phyloP scores from a whole-genome alignment of 2,329 filamentous ascomycete species.

The Verticillium longisporum region DNA sequence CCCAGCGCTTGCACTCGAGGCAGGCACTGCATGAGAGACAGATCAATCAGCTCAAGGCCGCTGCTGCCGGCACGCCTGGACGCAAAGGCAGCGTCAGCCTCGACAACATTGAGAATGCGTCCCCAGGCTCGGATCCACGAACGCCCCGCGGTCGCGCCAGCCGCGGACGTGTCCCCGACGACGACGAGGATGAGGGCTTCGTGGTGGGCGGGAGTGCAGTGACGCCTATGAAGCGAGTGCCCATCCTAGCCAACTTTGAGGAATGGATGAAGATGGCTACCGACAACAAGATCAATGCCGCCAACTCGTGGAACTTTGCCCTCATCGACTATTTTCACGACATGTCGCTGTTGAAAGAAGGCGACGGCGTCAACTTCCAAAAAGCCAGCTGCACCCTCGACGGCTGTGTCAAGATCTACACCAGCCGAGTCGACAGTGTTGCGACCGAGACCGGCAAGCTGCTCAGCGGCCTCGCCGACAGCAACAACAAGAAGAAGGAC shows the following conservation, averaged over 20 bases:
- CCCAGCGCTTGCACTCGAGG: constrained; percentile 76
- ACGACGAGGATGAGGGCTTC: constrained; percentile 52
- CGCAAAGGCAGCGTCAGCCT: constrained; percentile 56
- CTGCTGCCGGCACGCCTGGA: constrained; percentile 60
- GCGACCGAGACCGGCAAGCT: constrained; percentile 95
- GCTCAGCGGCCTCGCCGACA: constrained; percentile 86
- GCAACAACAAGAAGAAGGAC: constrained; percentile 67
- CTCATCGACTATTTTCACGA: constrained; percentile 99
- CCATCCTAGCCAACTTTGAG: constrained; percentile 94
- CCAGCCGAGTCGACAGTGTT: constrained; percentile 94
- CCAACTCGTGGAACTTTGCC: constrained; percentile 99
- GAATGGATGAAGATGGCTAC: constrained; percentile 99
- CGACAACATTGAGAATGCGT: constrained; percentile 50
- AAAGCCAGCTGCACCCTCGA: constrained; percentile 96
- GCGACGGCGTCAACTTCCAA: constrained; percentile 96
- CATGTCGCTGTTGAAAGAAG: constrained; percentile 94
- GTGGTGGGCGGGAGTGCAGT: constrained; percentile 69
- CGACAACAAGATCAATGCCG: constrained; percentile 97
- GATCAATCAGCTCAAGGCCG: constrained; percentile 84
- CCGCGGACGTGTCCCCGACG: constrained; percentile 34
- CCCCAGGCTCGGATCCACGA: constrained; percentile 48
- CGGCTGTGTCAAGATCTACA: constrained; percentile 98
- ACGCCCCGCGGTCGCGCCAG: constrained; percentile 39
- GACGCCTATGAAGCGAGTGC: constrained; percentile 93
- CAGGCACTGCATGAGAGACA: constrained; percentile 85